These are phyloP conservation scores for Kwoniella heveanensis DNA, from an alignment of 768 basidiomycete genomes.

Conservation along the genomic window DNA sequence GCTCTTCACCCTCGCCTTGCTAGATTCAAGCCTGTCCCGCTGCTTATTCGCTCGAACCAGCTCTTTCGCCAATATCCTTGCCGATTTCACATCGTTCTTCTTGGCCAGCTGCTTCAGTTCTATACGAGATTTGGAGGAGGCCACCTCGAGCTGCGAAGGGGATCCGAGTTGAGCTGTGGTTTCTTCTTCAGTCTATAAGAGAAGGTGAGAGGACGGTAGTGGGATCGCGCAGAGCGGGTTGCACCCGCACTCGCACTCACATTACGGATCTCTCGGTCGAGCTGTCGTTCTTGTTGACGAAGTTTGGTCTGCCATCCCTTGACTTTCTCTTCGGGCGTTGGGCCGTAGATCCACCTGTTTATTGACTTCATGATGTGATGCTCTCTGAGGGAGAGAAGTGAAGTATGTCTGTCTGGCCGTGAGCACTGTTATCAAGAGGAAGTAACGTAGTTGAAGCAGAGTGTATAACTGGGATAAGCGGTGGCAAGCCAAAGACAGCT, in stretches of 20 bases:
- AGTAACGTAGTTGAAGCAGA: too few species aligned
- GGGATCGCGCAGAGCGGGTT: too few species aligned
- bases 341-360: constrained; percentile 92
- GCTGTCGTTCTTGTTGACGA: constrained; percentile 72
- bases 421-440: background rate
- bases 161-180: too few species aligned
- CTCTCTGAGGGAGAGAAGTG: background rate
- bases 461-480: too few species aligned
- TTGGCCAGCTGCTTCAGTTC: constrained; percentile 84
- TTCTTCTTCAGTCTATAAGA: too few species aligned
- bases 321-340: constrained; percentile 91
- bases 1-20: constrained; percentile 88
- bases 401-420: too few species aligned
- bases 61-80: constrained; percentile 86
- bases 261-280: constrained; percentile 96
- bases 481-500: background rate
- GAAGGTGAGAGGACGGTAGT: too few species aligned
- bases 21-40: constrained; percentile 85
- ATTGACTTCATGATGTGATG: constrained; percentile 58
- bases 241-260: too few species aligned
- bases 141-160: constrained; percentile 75
- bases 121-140: constrained; percentile 74
- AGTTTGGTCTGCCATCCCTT: constrained; percentile 88
- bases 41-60: constrained; percentile 94
- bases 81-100: constrained; percentile 90